phyloP scores from a whole-genome alignment of 2,329 filamentous ascomycete species.

The Neonectria punicea region DNA sequence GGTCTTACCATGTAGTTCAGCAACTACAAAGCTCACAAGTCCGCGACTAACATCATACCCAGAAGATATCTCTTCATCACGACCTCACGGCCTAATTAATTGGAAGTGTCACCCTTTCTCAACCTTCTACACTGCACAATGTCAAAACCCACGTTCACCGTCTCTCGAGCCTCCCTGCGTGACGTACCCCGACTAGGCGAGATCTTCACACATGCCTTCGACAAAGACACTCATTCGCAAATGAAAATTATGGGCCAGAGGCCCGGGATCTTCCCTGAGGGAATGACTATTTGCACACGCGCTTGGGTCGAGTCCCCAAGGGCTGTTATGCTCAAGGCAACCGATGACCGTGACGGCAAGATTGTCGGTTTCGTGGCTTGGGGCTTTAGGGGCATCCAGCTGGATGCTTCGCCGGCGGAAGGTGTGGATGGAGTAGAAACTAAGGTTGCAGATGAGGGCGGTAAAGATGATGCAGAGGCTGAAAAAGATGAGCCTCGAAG shows the following conservation, averaged over 20 bases:
- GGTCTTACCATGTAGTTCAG: neutral
- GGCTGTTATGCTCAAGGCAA: slow-evolving; percentile 47
- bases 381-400: slow-evolving; percentile 45
- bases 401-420: neutral
- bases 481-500: slow-evolving; percentile 24
- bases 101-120: neutral
- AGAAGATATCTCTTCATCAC: too few relatives aligned
- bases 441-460: neutral
- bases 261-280: slow-evolving; percentile 43
- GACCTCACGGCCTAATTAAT: too few relatives aligned
- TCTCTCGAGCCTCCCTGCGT: neutral
- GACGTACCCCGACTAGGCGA: neutral
- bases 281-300: slow-evolving; percentile 39
- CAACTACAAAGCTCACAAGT: neutral
- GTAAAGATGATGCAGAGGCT: neutral
- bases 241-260: slow-evolving; percentile 47
- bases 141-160: neutral
- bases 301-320: slow-evolving; percentile 36
- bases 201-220: slow-evolving; percentile 38
- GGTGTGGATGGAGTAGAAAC: too few relatives aligned
- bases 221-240: slow-evolving; percentile 48
- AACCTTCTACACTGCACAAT: neutral
- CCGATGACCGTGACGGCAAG: slow-evolving; percentile 42
- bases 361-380: slow-evolving; percentile 47
- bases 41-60: too few relatives aligned